Conservation (phyloP, 805 yeast species). For the Ogataea salicorniae region DNA sequence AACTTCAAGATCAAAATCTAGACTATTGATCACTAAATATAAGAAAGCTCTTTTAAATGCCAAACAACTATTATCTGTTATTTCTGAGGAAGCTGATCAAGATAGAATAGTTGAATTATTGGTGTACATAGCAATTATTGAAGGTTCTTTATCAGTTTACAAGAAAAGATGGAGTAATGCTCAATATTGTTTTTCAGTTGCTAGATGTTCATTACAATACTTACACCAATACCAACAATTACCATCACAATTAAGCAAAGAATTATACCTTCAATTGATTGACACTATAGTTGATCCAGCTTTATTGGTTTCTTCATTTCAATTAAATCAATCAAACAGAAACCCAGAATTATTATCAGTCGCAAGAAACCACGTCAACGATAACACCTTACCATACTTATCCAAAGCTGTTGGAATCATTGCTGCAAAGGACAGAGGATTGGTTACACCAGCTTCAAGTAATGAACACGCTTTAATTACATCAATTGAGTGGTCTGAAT, state of each 20-base stretch:
- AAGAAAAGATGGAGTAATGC: constrained; percentile 54
- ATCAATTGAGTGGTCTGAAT: constrained; percentile 45
- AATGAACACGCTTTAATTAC: constrained; percentile 19
- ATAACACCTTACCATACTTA: constrained; percentile 30
- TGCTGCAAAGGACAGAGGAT: constrained; percentile 30
- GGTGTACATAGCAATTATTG: constrained; percentile 32
- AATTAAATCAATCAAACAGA: constrained; percentile 28
- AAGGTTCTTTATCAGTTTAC: constrained; percentile 41
- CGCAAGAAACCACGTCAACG: constrained; percentile 39
- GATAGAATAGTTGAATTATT: constrained; percentile 28
- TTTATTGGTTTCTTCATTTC: constrained; percentile 33
- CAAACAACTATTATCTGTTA: constrained; percentile 37
- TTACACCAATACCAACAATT: constrained; percentile 32
- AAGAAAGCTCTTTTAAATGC: constrained; percentile 53
- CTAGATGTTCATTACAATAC: constrained; percentile 56
- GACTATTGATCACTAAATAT: constrained; percentile 57
- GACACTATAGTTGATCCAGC: constrained; percentile 63
- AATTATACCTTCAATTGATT: constrained; percentile 49
- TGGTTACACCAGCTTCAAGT: constrained; percentile 29
- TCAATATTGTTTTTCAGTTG: constrained; percentile 48
- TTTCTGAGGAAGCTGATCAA: constrained; percentile 35
- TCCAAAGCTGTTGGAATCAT: constrained; percentile 34
- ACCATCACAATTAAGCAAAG: constrained; percentile 24
- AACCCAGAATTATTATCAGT: constrained; percentile 46
- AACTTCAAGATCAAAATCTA: constrained; percentile 40